phyloP scores from a whole-genome alignment of 768 basidiomycete genomes.

The Mycena pura region DNA sequence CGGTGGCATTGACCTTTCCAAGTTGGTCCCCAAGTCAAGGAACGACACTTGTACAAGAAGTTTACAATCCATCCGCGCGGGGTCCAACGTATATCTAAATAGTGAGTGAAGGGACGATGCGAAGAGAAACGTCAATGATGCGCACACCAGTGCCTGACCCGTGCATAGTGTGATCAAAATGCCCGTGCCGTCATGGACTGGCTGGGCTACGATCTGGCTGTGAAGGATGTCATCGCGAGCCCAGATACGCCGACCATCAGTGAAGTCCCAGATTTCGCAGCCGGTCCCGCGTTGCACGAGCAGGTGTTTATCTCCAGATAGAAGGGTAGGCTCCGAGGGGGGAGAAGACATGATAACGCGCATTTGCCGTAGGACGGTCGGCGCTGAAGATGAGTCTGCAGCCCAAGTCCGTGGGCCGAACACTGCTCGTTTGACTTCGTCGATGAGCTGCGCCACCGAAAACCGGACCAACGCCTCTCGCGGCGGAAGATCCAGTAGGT shows the following conservation, averaged over 20 bases:
- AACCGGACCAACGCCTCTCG: background rate
- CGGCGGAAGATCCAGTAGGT: slow-evolving; percentile 3
- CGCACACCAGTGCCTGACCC: background rate
- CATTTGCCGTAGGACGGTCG: background rate
- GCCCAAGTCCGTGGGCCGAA: slow-evolving; percentile 9
- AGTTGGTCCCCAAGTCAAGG: slow-evolving; percentile 5
- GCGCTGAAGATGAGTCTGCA: background rate
- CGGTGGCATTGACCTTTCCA: background rate
- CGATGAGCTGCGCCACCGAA: slow-evolving; percentile 1
- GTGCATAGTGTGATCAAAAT: background rate
- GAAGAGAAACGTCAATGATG: background rate
- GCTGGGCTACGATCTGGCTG: background rate
- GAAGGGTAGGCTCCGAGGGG: slow-evolving; percentile 2
- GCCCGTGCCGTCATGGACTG: background rate
- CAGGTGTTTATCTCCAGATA: slow-evolving; percentile 4
- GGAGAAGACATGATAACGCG: background rate
- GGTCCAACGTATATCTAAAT: background rate
- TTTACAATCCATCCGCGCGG: background rate
- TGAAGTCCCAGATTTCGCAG: slow-evolving; percentile 15
- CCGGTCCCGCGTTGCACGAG: slow-evolving; percentile 1
- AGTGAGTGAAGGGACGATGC: background rate
- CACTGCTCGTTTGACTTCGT: slow-evolving; percentile 8
- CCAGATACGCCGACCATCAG: slow-evolving; percentile 3
- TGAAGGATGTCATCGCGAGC: background rate
- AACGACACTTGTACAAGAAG: background rate